Evolutionary conservation across 768 basidiomycete genomes (phyloP), one percentile per base, ranked within the genome.

Genomic region (Tricholoma sp.): DNA sequence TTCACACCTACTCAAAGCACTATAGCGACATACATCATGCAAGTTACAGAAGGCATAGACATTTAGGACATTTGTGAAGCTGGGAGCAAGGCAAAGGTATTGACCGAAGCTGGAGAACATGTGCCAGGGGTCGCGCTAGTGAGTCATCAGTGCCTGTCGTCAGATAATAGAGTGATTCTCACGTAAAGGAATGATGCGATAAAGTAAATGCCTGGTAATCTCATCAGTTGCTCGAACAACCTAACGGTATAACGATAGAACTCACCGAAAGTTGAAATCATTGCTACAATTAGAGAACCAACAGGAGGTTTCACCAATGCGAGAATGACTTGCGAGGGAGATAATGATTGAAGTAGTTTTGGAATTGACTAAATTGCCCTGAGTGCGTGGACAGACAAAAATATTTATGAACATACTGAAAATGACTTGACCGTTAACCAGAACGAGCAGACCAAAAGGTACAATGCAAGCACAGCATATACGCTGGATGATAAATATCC

Each of bases 21-120:
- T 33, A 44, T 24, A 54, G 50, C 50, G 2, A 70, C 79, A 47
- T 59, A 90, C 90, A 70, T 94, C 94, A 68, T 93, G 93, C 71
- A 97, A 75, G 73, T 97, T 97, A 74, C 94, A 97, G 79, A 98
- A 98, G 0, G 95, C 94, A 68, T 98, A 98, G 36, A 95, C 91
- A 72, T 96, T 96, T 63, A 96, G 81, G 45, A 98, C 88, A 68
- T 97, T 98, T 34, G 88, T 94, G 75, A 96, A 96, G 63, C 89
- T 91, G 1, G 92, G 91, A 10, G 96, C 96, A 56, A 98, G 71
- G 65, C 86, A 86, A 50, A 96, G 75, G 68, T 95, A 96, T 68
- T 95, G 95, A 63, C 88, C 74, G 80, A 97, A 94, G 63, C 91
- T 94, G 24, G 91, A 91, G 72, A 95, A 86, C 86, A 98, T 89